Conservation (phyloP, 2,329 filamentous ascomycete species). For the Aspergillus vadensis region DNA sequence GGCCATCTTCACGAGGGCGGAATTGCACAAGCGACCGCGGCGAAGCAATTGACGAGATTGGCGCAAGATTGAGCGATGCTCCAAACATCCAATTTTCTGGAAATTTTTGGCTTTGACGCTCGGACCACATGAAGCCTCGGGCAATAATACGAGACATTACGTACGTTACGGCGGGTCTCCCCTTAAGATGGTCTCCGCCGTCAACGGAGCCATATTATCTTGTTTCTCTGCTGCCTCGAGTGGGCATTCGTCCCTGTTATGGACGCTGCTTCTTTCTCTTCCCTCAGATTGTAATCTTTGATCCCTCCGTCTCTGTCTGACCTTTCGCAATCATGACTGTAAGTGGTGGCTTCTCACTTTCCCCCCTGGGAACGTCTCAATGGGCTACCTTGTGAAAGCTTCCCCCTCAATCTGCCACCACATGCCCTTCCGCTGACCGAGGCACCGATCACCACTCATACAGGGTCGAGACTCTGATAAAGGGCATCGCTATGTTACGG, state of each 20-base stretch:
- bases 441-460: not conserved
- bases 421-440: constrained; percentile 8
- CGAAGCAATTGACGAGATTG: not conserved
- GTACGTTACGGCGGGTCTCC: constrained; percentile 23
- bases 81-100: not conserved
- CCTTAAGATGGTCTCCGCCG: constrained; percentile 1
- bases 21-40: not conserved
- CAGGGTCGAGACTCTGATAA: constrained; percentile 66
- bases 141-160: constrained; percentile 21
- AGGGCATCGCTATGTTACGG: constrained; percentile 76
- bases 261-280: constrained; percentile 7
- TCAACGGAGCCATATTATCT: not conserved
- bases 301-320: constrained; percentile 14
- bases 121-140: constrained; percentile 36
- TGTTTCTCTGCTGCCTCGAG: constrained; percentile 1
- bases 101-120: constrained; percentile 23
- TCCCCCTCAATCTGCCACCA: constrained; percentile 7
- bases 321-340: constrained; percentile 27
- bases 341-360: constrained; percentile 11
- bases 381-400: not conserved
- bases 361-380: constrained; percentile 5
- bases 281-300: constrained; percentile 14
- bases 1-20: constrained; percentile 24
- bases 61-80: constrained; percentile 5
- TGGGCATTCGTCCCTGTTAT: not conserved